Conservation (phyloP, 2,329 filamentous ascomycete genomes). For the Hypoxylon sp. region DNA sequence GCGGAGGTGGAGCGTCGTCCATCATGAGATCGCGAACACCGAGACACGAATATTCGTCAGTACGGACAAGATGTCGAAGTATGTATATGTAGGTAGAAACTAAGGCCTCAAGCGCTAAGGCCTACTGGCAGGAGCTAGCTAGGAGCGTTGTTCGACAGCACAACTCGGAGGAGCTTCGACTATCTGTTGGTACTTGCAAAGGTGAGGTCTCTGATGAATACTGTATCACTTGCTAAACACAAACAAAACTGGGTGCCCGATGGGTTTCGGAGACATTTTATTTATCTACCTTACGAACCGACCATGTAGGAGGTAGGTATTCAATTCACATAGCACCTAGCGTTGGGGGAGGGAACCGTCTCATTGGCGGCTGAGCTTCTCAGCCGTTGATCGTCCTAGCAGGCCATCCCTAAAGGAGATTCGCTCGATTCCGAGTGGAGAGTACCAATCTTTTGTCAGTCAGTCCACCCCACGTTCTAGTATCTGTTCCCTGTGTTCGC, state of each 20-base stretch:
- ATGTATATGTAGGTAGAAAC: no score
- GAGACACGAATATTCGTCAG: slow-evolving; percentile 4
- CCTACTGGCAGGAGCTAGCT: slow-evolving; percentile 6
- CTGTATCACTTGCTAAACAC: slow-evolving; percentile 2
- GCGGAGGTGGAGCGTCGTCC: slow-evolving; percentile 65
- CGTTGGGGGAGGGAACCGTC: slow-evolving; percentile 18
- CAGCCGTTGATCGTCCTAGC: slow-evolving; percentile 29
- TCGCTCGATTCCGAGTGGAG: slow-evolving; percentile 33
- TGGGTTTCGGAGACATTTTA: slow-evolving; percentile 28
- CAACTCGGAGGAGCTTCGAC: not conserved
- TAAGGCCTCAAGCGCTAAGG: not conserved
- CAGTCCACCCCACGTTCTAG: slow-evolving; percentile 40
- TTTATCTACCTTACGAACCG: slow-evolving; percentile 28
- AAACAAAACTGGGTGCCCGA: slow-evolving; percentile 20
- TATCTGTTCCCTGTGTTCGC: slow-evolving; percentile 16
- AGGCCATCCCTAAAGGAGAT: slow-evolving; percentile 34
- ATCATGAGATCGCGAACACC: slow-evolving; percentile 47
- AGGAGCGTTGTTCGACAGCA: slow-evolving; percentile 5
- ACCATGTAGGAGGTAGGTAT: slow-evolving; percentile 15
- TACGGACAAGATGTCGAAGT: no score
- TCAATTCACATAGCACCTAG: slow-evolving; percentile 16
- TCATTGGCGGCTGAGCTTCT: slow-evolving; percentile 38
- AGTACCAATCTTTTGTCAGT: slow-evolving; percentile 35
- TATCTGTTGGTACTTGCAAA: not conserved
- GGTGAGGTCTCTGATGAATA: not conserved